phyloP scores from a whole-genome alignment of 306 rosid species.

The Cucumis hystrix region DNA sequence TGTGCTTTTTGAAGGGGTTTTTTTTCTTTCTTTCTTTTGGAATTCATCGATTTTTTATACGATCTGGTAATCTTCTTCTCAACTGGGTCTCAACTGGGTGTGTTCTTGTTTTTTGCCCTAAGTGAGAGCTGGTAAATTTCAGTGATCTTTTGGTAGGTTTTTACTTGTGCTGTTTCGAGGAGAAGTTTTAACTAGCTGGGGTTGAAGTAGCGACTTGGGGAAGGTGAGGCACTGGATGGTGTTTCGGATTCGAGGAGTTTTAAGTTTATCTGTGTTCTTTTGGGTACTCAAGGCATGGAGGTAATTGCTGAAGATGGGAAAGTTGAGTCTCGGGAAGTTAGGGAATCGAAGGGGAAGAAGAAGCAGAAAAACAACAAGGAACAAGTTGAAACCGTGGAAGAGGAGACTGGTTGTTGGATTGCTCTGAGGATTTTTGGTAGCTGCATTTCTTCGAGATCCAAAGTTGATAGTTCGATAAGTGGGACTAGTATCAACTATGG shows the following conservation, averaged over 20 bases:
- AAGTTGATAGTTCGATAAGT: slow-evolving; percentile 80
- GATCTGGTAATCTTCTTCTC: slow-evolving; percentile 2
- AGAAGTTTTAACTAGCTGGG: neutral
- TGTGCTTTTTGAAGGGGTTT: neutral
- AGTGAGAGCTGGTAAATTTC: neutral
- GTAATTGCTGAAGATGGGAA: slow-evolving; percentile 61
- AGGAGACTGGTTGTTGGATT: slow-evolving; percentile 70
- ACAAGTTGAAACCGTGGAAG: slow-evolving; percentile 24
- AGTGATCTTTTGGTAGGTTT: neutral
- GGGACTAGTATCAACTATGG: slow-evolving; percentile 79
- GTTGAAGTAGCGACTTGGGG: neutral
- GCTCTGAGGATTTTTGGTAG: slow-evolving; percentile 62
- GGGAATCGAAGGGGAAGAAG: slow-evolving; percentile 51
- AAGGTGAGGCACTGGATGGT: slow-evolving; percentile 13
- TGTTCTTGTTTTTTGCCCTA: neutral
- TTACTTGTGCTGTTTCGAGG: neutral
- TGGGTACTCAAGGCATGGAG: slow-evolving; percentile 47
- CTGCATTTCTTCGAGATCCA: slow-evolving; percentile 99
- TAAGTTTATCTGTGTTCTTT: slow-evolving; percentile 8
- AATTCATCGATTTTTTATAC: neutral
- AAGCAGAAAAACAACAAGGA: slow-evolving; percentile 43
- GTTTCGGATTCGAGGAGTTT: slow-evolving; percentile 25
- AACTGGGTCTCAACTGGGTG: neutral
- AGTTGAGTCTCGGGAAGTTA: slow-evolving; percentile 58
- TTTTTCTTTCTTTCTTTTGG: neutral